These are phyloP conservation scores for Leucosporidium yakuticum DNA, from an alignment of 768 basidiomycete species.

Conservation along the genomic window DNA sequence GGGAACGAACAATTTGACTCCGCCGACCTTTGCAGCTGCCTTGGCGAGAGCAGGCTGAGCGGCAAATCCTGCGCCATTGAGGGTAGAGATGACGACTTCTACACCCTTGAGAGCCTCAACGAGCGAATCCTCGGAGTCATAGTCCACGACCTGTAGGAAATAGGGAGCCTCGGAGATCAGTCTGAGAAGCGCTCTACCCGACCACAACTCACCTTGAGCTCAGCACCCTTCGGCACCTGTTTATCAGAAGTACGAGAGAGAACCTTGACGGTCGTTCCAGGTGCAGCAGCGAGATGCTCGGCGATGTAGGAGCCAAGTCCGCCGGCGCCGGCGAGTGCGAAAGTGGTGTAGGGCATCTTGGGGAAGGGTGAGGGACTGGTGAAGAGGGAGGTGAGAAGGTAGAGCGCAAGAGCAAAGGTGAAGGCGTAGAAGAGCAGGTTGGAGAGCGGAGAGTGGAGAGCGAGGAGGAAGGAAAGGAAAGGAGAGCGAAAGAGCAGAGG, in stretches of 20 bases:
- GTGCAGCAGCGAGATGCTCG: neutral
- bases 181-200: too few species aligned
- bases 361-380: too few species aligned
- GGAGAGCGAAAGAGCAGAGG: too few species aligned
- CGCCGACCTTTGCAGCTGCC: slow-evolving; percentile 35
- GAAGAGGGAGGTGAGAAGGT: too few species aligned
- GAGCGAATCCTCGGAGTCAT: neutral
- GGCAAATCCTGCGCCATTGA: neutral
- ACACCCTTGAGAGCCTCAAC: slow-evolving; percentile 7
- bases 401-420: too few species aligned
- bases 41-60: slow-evolving; percentile 32
- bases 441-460: too few species aligned
- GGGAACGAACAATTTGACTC: slow-evolving; percentile 43
- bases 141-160: slow-evolving; percentile 18
- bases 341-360: slow-evolving; percentile 11
- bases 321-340: slow-evolving; percentile 28
- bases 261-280: neutral
- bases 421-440: too few species aligned
- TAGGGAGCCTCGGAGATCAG: too few species aligned
- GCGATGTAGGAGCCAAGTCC: slow-evolving; percentile 17
- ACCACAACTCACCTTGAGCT: neutral
- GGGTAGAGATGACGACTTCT: slow-evolving; percentile 18
- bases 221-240: neutral
- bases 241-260: neutral
- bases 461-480: too few species aligned